Conservation (phyloP, 2,329 filamentous ascomycete genomes). For the Herpotrichia juniperi region DNA sequence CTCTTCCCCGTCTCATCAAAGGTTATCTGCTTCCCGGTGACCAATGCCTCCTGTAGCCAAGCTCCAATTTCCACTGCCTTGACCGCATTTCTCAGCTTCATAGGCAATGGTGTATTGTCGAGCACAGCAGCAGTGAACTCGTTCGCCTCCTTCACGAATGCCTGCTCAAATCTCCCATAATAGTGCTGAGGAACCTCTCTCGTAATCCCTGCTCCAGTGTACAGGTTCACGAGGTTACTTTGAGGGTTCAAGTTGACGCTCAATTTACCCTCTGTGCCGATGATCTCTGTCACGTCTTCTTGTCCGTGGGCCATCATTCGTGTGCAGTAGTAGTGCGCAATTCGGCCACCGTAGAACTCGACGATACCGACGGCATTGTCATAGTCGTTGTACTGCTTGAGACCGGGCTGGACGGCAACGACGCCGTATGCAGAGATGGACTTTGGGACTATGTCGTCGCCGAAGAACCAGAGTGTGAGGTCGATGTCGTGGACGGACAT, state of each 20-base stretch:
- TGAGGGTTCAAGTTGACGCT: constrained; percentile 45
- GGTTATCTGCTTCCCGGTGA: constrained; percentile 61
- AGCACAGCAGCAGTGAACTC: constrained; percentile 47
- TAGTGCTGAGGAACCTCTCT: constrained; percentile 47
- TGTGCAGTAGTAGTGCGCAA: constrained; percentile 53
- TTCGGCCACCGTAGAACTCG: constrained; percentile 52
- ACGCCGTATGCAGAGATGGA: constrained; percentile 45
- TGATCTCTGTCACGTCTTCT: constrained; percentile 52
- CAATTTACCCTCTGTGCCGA: constrained; percentile 53
- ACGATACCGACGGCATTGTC: constrained; percentile 54
- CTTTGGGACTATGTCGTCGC: constrained; percentile 44
- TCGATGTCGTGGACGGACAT: constrained; percentile 54
- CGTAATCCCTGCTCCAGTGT: constrained; percentile 40
- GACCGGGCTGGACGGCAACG: constrained; percentile 44
- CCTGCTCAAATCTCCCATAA: constrained; percentile 48
- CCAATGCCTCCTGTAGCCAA: constrained; percentile 63
- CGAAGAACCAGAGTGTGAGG: constrained; percentile 50
- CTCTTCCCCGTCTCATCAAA: constrained; percentile 38
- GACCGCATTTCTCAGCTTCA: constrained; percentile 41
- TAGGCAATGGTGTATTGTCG: constrained; percentile 44
- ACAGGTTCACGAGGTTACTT: constrained; percentile 42
- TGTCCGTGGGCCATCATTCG: constrained; percentile 52
- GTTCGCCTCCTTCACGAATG: constrained; percentile 49
- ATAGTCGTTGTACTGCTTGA: constrained; percentile 47
- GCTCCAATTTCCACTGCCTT: constrained; percentile 47